These are phyloP conservation scores for Ormosia emarginata DNA, from an alignment of 306 rosid species.

Conservation along the genomic window DNA sequence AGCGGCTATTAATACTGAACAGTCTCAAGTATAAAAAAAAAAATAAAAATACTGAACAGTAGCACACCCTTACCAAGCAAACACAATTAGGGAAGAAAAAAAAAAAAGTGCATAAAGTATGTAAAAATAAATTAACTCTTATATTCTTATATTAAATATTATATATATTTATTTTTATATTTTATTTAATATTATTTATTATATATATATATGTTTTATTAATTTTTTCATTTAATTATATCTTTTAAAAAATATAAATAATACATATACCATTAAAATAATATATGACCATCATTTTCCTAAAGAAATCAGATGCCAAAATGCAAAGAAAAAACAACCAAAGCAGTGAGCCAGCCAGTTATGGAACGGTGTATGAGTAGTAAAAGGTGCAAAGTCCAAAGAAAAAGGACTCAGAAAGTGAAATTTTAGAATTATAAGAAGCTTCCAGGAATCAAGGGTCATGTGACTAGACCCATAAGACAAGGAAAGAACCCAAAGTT, in stretches of 20 bases:
- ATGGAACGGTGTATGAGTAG: not conserved
- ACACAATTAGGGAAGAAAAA: not conserved
- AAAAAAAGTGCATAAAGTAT: not conserved
- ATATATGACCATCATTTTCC: no score
- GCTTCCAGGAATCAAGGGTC: constrained; percentile 90
- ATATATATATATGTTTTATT: no score
- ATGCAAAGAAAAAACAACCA: not conserved
- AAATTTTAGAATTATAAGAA: constrained; percentile 62
- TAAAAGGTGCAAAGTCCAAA: constrained; percentile 43
- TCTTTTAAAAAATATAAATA: no score
- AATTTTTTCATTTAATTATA: no score
- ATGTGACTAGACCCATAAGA: constrained; percentile 79
- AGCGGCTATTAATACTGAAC: constrained; percentile 59
- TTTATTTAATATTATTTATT: no score
- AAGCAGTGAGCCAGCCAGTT: not conserved
- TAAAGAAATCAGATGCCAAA: constrained; percentile 31
- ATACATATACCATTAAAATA: no score
- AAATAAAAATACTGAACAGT: constrained; percentile 51
- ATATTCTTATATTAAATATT: no score
- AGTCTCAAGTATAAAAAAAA: constrained; percentile 19
- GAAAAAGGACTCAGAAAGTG: constrained; percentile 31
- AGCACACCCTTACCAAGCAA: constrained; percentile 43
- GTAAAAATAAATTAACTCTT: no score
- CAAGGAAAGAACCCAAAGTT: constrained; percentile 50
- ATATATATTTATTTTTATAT: no score